These are phyloP conservation scores for Naumovozyma castellii DNA, from an alignment of 805 yeast genomes.

Conservation along the genomic window DNA sequence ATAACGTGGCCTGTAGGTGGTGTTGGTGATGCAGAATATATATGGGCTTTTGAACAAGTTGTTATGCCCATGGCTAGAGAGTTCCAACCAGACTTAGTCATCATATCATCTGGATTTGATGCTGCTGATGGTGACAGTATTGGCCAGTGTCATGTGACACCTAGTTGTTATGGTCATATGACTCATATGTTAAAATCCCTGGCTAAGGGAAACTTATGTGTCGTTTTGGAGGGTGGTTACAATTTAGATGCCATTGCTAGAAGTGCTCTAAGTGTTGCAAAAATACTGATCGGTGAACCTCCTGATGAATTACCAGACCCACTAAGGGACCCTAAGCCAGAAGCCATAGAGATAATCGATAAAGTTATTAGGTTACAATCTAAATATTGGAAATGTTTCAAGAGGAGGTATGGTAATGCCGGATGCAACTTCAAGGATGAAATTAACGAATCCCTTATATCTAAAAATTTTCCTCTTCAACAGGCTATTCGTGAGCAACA, in stretches of 20 bases:
- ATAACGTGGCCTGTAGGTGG: slow-evolving; percentile 92
- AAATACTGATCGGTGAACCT: slow-evolving; percentile 87
- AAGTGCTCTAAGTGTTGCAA: slow-evolving; percentile 86
- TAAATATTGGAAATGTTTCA: slow-evolving; percentile 76
- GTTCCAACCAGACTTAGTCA: slow-evolving; percentile 85
- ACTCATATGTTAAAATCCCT: slow-evolving; percentile 80
- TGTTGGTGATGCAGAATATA: slow-evolving; percentile 90
- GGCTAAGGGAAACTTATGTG: slow-evolving; percentile 83
- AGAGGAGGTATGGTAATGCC: slow-evolving; percentile 47
- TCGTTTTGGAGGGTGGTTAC: slow-evolving; percentile 93
- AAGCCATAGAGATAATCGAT: slow-evolving; percentile 70
- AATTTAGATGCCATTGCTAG: slow-evolving; percentile 83
- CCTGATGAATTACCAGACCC: slow-evolving; percentile 64
- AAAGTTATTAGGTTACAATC: slow-evolving; percentile 76
- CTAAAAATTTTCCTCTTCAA: slow-evolving; percentile 45
- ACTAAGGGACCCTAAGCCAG: slow-evolving; percentile 50
- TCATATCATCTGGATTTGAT: slow-evolving; percentile 92
- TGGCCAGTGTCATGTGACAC: slow-evolving; percentile 93
- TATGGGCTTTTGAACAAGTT: slow-evolving; percentile 79
- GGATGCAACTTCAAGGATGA: slow-evolving; percentile 32
- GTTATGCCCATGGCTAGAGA: slow-evolving; percentile 84
- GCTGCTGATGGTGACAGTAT: slow-evolving; percentile 98
- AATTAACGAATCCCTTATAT: slow-evolving; percentile 20
- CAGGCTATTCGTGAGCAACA: slow-evolving; percentile 74
- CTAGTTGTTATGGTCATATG: slow-evolving; percentile 95